Percentiles rank a stretch among this genome's conserved stretches.
Evolutionary conservation across 129 eudicot species (phyloP).

Genomic region (Pseudognaphalium luteoalbum): DNA sequence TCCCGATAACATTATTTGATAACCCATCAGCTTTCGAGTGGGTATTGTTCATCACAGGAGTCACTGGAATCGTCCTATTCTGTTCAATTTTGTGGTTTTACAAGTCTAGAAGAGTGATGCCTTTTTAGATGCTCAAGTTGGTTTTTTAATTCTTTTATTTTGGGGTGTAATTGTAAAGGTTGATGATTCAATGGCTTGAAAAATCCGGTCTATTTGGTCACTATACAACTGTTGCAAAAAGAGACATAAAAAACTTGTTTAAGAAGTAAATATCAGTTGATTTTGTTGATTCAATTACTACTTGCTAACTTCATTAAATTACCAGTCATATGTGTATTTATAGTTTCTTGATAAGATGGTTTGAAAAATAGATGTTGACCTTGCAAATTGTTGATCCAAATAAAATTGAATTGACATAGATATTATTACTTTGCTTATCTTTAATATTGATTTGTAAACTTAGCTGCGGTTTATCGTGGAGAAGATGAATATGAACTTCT

Average conservation of each 20-base stretch:
- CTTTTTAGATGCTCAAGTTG: slow-evolving; percentile 42
- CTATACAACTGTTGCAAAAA: not conserved
- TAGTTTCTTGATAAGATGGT: not conserved
- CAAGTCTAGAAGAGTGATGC: slow-evolving; percentile 76
- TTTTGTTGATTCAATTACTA: too few relatives aligned
- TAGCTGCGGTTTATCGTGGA: too few relatives aligned
- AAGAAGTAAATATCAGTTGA: not conserved
- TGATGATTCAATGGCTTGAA: not conserved
- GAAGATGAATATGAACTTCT: too few relatives aligned
- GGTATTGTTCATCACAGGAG: slow-evolving; percentile 76
- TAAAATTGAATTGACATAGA: too few relatives aligned
- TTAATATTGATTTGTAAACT: too few relatives aligned
- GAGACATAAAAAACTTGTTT: not conserved
- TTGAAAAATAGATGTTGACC: not conserved
- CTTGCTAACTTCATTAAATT: not conserved
- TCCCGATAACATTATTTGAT: slow-evolving; percentile 55
- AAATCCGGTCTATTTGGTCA: not conserved
- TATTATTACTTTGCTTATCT: too few relatives aligned
- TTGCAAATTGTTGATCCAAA: not conserved
- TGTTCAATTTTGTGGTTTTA: slow-evolving; percentile 71
- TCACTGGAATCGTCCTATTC: slow-evolving; percentile 54
- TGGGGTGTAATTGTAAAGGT: not conserved
- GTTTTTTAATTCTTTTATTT: not conserved
- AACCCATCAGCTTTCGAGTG: slow-evolving; percentile 69
- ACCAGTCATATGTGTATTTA: not conserved